A percentile compares a stretch with the other conserved stretches of the same genome.
phyloP scores from a whole-genome alignment of 2,329 filamentous ascomycete species.

The Pseudogymnoascus sp. region DNA sequence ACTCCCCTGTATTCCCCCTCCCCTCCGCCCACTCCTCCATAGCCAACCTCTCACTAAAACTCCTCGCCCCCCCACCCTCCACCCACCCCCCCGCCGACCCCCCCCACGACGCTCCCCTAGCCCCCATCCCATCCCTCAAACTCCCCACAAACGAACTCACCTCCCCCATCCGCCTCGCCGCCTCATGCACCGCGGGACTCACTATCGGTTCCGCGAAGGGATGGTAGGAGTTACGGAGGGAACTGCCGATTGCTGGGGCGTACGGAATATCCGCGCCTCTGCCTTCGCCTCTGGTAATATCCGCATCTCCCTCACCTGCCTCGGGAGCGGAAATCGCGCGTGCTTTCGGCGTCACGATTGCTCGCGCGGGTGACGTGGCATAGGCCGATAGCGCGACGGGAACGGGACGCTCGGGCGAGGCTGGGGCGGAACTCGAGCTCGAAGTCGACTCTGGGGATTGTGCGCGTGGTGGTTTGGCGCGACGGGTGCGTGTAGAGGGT shows the following conservation, averaged over 20 bases:
- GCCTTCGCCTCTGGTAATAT: no score
- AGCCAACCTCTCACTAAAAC: slow-evolving; percentile 26
- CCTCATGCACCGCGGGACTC: slow-evolving; percentile 41
- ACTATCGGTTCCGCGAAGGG: slow-evolving; percentile 46
- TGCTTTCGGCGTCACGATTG: neutral
- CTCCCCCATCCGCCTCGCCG: slow-evolving; percentile 41
- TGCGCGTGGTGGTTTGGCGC: neutral
- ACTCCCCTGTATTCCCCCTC: neutral
- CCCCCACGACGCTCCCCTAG: slow-evolving; percentile 14
- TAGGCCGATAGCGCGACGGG: slow-evolving; percentile 12
- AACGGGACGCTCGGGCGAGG: neutral
- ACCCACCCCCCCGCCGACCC: neutral
- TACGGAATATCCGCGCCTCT: neutral
- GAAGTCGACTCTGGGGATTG: neutral
- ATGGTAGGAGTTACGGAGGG: slow-evolving; percentile 21
- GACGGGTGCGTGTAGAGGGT: neutral
- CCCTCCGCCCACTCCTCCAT: slow-evolving; percentile 24
- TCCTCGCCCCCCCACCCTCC: slow-evolving; percentile 15
- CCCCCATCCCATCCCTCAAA: slow-evolving; percentile 27
- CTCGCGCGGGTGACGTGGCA: slow-evolving; percentile 11
- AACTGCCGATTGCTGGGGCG: neutral
- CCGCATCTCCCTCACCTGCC: neutral
- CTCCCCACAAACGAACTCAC: slow-evolving; percentile 46
- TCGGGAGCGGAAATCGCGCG: neutral
- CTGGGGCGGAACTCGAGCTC: neutral